Conservation (phyloP, 306 rosid genomes). For the Inga laurina region DNA sequence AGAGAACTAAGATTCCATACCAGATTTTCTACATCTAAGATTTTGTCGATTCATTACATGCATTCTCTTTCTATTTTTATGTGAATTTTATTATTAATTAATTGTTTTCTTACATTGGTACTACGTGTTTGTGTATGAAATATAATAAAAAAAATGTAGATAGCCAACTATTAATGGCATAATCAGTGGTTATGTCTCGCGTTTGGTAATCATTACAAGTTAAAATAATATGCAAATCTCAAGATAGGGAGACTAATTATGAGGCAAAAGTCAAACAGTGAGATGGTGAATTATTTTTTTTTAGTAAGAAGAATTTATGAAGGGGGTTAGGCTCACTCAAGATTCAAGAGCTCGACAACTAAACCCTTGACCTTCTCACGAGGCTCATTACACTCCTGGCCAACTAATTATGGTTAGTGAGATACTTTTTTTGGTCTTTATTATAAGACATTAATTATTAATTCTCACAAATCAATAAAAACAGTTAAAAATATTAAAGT, state of each 20-base stretch:
- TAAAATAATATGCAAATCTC: not conserved
- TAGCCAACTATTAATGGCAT: not conserved
- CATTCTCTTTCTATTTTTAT: not conserved
- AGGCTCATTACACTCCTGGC: too few relatives aligned
- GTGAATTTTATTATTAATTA: not conserved
- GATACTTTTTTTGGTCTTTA: too few relatives aligned
- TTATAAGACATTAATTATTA: too few relatives aligned
- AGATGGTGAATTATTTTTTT: not conserved
- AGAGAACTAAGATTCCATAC: conserved; percentile 56
- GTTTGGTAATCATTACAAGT: not conserved
- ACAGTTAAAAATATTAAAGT: too few relatives aligned
- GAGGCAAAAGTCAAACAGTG: not conserved
- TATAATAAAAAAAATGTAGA: not conserved
- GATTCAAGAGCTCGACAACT: too few relatives aligned
- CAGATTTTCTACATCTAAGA: conserved; percentile 32
- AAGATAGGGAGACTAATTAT: not conserved
- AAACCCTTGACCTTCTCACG: too few relatives aligned
- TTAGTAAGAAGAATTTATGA: too few relatives aligned
- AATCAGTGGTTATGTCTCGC: not conserved
- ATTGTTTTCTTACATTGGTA: not conserved
- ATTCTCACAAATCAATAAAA: too few relatives aligned
- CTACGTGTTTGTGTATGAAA: not conserved
- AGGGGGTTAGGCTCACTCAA: too few relatives aligned
- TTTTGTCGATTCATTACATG: not conserved
- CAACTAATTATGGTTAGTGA: too few relatives aligned